Evolutionary conservation across 345 rosid species (phyloP), one percentile per base, ranked within the genome.

Genomic region (Brassica napus): DNA sequence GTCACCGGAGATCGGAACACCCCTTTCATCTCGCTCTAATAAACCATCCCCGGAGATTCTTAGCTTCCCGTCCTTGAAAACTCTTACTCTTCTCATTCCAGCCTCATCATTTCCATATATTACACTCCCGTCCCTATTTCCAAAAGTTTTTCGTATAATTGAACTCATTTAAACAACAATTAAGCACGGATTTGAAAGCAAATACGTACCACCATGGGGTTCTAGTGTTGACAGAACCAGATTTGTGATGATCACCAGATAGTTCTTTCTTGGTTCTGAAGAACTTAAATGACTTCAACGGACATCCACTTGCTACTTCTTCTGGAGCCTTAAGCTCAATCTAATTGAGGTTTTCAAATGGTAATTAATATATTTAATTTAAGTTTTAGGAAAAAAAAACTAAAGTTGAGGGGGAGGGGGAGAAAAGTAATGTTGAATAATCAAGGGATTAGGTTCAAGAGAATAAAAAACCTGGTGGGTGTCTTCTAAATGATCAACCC

Each of bases 401-500:
- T 10, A 60, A 60, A 14, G 26, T 7, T 24, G 59, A 66, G 58
- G 63, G 26, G 44, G n/a, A 15, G 44, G 15, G 69, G 6, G 67
- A 10, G 1, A 72, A 24, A 58, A n/a, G 28, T 69, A 14, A 0
- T 1, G 7, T 7, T 1, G 16, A 11, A 5, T 6, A 58, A 6
- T 6, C 1, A 59, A 54, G 18, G 63, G 72, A 32, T 39, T 18
- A 64, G n/a, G 28, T 26, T 47, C 0, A 24, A 60, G 47, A 34
- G 18, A 37, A 26, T 3, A 0, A 42, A 42, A 52, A 57, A 89
- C 97, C 92, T 86, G 89, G 1, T 86, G 65, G 26, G 88, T 89
- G 54, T 89, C 97, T 82, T 92, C 92, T 82, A 90, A 83, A 77
- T 89, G 94, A 82, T 92, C 94, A 60, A 89, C 86, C 94, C 97